phyloP scores from a whole-genome alignment of 306 rosid species.

The Dalbergia cochinchinensis region DNA sequence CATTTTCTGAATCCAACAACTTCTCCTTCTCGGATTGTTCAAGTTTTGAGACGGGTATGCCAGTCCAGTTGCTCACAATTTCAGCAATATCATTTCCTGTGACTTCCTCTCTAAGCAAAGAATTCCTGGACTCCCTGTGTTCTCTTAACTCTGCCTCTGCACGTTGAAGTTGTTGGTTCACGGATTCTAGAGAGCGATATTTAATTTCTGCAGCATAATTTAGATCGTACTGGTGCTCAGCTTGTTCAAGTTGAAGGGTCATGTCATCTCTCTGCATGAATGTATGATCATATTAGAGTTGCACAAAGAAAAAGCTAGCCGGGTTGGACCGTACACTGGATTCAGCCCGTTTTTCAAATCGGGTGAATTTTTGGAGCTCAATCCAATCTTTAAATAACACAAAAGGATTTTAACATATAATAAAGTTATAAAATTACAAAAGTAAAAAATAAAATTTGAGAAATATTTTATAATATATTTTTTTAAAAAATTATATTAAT shows the following conservation, averaged over 20 bases:
- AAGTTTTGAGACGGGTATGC: constrained; percentile 82
- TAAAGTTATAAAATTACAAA: too few relatives aligned
- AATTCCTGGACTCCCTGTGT: constrained; percentile 73
- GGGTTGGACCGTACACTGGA: too few relatives aligned
- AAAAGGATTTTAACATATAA: too few relatives aligned
- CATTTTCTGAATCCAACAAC: constrained; percentile 71
- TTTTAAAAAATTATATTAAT: too few relatives aligned
- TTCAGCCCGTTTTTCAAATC: too few relatives aligned
- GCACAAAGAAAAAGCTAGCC: too few relatives aligned
- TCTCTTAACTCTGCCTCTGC: constrained; percentile 74
- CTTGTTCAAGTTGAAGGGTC: constrained; percentile 81
- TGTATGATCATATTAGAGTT: background rate
- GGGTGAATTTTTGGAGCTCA: too few relatives aligned
- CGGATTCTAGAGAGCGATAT: constrained; percentile 72
- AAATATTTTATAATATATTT: too few relatives aligned
- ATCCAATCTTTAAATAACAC: too few relatives aligned
- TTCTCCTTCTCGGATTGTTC: constrained; percentile 77
- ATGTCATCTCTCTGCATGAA: constrained; percentile 65
- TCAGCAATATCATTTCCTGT: constrained; percentile 75
- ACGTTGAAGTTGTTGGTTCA: constrained; percentile 66
- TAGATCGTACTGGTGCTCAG: constrained; percentile 80
- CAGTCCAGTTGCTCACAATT: constrained; percentile 83
- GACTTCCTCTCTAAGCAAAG: constrained; percentile 84
- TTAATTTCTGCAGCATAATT: constrained; percentile 82
- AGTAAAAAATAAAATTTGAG: too few relatives aligned